These are phyloP conservation scores for Boletus semigastroideus DNA, from an alignment of 1,284 basidiomycete species.

Conservation along the genomic window DNA sequence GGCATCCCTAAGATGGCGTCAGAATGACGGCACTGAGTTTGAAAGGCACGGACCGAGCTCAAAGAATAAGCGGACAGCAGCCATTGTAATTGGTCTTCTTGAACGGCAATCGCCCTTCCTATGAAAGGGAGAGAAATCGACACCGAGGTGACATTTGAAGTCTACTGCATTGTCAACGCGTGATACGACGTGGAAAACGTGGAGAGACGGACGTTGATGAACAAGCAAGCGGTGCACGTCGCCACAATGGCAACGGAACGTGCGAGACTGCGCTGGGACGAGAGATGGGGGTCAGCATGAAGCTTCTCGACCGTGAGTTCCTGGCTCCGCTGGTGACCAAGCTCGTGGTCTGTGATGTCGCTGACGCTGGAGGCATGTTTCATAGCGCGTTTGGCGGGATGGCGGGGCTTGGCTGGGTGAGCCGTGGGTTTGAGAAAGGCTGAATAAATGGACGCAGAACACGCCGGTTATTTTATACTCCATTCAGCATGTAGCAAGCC, in stretches of 20 bases:
- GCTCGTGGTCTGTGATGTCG: constrained; percentile 18
- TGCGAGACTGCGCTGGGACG: constrained; percentile 21
- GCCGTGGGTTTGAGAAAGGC: constrained; percentile 1
- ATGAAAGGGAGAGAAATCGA: constrained; percentile 66
- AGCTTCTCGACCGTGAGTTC: constrained; percentile 16
- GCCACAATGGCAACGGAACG: constrained; percentile 45
- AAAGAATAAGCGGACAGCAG: constrained; percentile 51
- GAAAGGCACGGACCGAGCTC: constrained; percentile 42
- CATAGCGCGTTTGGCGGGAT: constrained; percentile 7
- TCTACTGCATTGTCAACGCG: constrained; percentile 29
- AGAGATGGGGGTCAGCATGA: neutral
- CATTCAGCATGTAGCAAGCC: neutral
- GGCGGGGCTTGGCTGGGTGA: neutral
- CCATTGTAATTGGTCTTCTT: constrained; percentile 63
- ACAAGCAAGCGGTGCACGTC: constrained; percentile 52
- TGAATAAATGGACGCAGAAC: neutral
- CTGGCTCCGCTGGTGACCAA: constrained; percentile 9
- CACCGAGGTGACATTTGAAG: constrained; percentile 44
- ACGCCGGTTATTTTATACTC: constrained; percentile 26
- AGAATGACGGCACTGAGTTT: constrained; percentile 1
- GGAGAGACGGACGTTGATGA: constrained; percentile 47
- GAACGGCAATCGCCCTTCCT: constrained; percentile 48
- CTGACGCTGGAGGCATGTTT: constrained; percentile 5
- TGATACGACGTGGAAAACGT: neutral
- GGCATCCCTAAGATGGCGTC: constrained; percentile 53